Conservation (phyloP, 2,329 filamentous ascomycete species). For the Beauveria pseudobassiana region DNA sequence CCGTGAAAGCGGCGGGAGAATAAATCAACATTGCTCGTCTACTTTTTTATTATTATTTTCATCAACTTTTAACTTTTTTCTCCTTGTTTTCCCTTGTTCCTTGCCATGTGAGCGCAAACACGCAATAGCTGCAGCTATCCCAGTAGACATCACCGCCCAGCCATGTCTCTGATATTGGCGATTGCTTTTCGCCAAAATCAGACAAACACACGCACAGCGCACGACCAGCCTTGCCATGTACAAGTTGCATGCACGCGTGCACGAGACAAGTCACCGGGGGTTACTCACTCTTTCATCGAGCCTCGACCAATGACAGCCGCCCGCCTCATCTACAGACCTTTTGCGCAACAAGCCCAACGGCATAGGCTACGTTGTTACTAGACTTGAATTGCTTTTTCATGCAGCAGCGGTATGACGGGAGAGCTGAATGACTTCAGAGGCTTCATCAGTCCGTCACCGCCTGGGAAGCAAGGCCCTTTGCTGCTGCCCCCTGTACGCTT, state of each 20-base stretch:
- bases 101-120: not conserved
- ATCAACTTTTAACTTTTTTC: not conserved
- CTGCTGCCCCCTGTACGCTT: not conserved
- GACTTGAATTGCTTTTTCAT: slow-evolving; percentile 5
- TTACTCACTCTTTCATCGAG: too few species aligned
- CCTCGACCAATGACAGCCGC: not conserved
- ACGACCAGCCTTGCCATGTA: not conserved
- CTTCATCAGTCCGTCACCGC: not conserved
- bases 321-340: not conserved
- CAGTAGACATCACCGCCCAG: not conserved
- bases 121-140: not conserved
- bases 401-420: not conserved
- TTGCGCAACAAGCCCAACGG: not conserved
- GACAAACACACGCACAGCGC: too few species aligned
- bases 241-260: not conserved
- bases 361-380: not conserved
- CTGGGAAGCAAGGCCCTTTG: not conserved
- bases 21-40: too few species aligned
- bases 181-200: too few species aligned
- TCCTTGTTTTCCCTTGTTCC: too few species aligned
- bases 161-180: too few species aligned
- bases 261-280: not conserved
- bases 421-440: not conserved
- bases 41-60: not conserved
- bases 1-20: too few species aligned